phyloP scores from a whole-genome alignment of 163 green algal species.

The Scenedesmus sp. region DNA sequence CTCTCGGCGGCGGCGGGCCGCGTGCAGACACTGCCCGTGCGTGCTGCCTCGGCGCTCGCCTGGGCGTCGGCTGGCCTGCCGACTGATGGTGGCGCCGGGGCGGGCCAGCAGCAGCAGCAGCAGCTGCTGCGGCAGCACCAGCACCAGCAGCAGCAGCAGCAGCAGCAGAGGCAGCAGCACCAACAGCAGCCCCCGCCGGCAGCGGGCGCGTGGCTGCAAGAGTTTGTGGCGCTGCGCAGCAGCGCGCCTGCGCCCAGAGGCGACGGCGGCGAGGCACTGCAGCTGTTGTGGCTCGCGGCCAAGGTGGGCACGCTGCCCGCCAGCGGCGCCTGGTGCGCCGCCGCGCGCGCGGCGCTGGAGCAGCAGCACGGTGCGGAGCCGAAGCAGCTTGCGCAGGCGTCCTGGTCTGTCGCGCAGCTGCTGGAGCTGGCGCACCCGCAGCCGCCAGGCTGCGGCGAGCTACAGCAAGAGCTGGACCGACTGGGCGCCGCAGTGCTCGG shows the following conservation, averaged over 20 bases:
- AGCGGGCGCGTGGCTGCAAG: not conserved
- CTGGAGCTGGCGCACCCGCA: conserved; percentile 24
- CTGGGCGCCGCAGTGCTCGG: too few relatives aligned
- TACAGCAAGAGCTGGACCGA: not conserved
- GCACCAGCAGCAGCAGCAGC: not conserved
- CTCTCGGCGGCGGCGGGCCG: conserved; percentile 8
- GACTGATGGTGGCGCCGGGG: not conserved
- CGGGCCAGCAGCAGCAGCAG: not conserved
- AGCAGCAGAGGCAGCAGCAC: conserved; percentile 13
- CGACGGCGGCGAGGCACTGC: not conserved
- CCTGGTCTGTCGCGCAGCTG: conserved; percentile 17
- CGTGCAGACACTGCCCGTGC: conserved; percentile 9
- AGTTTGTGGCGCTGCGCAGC: not conserved
- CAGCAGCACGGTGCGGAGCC: not conserved
- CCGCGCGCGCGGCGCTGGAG: not conserved
- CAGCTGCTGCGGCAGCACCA: conserved; percentile 5
- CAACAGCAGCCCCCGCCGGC: conserved; percentile 20
- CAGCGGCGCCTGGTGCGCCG: not conserved
- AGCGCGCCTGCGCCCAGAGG: not conserved
- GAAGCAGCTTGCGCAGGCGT: conserved; percentile 10
- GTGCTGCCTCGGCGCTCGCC: conserved; percentile 7
- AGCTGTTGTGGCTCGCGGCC: conserved; percentile 30
- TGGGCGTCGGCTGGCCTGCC: conserved; percentile 25
- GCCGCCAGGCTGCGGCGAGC: not conserved
- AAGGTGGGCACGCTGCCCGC: not conserved